Conservation (phyloP, 2,329 filamentous ascomycete species). For the Emmonsiellopsis sp. region DNA sequence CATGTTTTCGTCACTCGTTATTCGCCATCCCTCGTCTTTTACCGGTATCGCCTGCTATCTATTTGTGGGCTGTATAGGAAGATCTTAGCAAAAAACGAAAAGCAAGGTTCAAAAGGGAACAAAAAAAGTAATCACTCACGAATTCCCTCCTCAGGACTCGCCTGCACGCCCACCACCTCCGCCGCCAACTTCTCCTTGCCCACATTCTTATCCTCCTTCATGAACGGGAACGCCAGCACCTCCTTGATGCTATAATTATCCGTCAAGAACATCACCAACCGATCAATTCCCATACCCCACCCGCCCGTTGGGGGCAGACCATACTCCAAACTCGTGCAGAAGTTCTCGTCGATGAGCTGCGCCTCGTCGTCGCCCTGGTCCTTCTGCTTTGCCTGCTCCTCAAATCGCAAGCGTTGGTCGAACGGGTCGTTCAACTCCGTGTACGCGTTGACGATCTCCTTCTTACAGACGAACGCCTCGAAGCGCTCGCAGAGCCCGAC, state of each 20-base stretch:
- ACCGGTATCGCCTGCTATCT: neutral
- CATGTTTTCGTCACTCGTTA: no score
- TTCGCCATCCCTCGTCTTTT: no score
- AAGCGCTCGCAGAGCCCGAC: constrained; percentile 91
- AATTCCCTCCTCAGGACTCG: constrained; percentile 53
- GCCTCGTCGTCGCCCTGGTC: constrained; percentile 95
- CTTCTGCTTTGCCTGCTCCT: constrained; percentile 95
- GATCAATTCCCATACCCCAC: constrained; percentile 94
- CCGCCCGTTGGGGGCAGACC: constrained; percentile 89
- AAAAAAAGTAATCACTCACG: constrained; percentile 26
- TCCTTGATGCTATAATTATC: constrained; percentile 95
- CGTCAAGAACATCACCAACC: constrained; percentile 90
- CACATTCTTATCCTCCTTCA: constrained; percentile 71
- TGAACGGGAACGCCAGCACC: constrained; percentile 92
- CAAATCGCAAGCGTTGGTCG: constrained; percentile 82
- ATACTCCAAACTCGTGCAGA: constrained; percentile 82
- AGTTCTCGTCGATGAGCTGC: constrained; percentile 91
- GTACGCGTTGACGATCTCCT: constrained; percentile 94
- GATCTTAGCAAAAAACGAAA: neutral
- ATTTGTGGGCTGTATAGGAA: constrained; percentile 10
- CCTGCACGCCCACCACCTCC: constrained; percentile 53
- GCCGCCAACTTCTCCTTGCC: constrained; percentile 41
- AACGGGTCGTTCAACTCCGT: constrained; percentile 97
- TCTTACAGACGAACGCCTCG: constrained; percentile 94
- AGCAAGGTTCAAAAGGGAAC: neutral